A percentile compares a stretch with the other conserved stretches of the same genome.
Evolutionary conservation across 2,329 filamentous ascomycete genomes (phyloP).

Genomic region (Sporothrix brasiliensis): DNA sequence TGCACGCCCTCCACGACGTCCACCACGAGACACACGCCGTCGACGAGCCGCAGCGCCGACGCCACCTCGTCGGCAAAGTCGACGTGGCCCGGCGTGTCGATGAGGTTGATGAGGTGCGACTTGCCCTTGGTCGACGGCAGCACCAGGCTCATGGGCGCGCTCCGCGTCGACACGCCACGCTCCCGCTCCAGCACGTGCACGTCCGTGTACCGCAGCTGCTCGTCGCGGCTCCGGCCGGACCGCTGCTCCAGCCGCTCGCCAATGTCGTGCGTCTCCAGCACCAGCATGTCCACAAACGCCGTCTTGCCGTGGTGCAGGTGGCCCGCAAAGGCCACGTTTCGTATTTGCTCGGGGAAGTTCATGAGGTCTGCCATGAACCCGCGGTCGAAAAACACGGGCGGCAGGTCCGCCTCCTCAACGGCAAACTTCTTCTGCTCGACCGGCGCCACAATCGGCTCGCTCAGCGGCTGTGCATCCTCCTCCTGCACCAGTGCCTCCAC

Average conservation of each 20-base stretch:
- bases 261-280: conserved; percentile 91
- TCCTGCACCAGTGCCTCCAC: conserved; percentile 96
- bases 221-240: conserved; percentile 78
- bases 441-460: conserved; percentile 90
- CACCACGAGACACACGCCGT: conserved; percentile 90
- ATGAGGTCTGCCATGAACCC: conserved; percentile 94
- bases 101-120: conserved; percentile 89
- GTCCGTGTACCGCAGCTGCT: conserved; percentile 94
- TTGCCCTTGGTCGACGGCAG: conserved; percentile 87
- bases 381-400: conserved; percentile 82
- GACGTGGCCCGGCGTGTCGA: conserved; percentile 96
- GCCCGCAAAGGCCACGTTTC: conserved; percentile 88
- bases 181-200: conserved; percentile 86
- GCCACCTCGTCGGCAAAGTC: conserved; percentile 99
- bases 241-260: conserved; percentile 76
- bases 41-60: conserved; percentile 79
- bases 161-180: conserved; percentile 87
- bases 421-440: conserved; percentile 95
- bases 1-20: conserved; percentile 99
- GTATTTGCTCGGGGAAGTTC: conserved; percentile 91
- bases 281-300: conserved; percentile 96
- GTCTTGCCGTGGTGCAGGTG: conserved; percentile 98
- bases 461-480: conserved; percentile 91
- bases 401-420: conserved; percentile 87
- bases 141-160: conserved; percentile 91